phyloP scores from a whole-genome alignment of 805 yeast species.

The Wickerhamiella slavikovae region DNA sequence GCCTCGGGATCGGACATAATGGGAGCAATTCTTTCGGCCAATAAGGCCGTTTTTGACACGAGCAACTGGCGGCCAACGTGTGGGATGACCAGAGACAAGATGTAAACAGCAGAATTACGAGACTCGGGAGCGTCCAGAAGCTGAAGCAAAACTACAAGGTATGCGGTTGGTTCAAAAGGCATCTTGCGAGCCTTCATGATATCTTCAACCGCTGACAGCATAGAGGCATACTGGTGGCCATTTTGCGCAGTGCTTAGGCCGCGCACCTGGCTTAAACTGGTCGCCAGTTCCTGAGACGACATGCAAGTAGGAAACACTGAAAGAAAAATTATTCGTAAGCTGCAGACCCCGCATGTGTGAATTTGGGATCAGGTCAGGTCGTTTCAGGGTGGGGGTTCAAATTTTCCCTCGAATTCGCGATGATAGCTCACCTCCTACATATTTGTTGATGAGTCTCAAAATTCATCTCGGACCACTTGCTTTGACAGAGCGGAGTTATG shows the following conservation, averaged over 20 bases:
- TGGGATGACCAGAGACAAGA: conserved; percentile 63
- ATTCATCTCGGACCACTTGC: no score
- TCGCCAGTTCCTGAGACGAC: conserved; percentile 1
- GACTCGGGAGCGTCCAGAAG: conserved; percentile 59
- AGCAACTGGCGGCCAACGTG: conserved; percentile 49
- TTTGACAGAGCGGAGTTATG: no score
- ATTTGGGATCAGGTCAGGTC: no score
- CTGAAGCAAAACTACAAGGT: conserved; percentile 66
- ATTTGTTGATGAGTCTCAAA: no score
- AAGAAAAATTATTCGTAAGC: no score
- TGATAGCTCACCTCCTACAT: no score
- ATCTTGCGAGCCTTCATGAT: conserved; percentile 40
- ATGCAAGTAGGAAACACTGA: not conserved
- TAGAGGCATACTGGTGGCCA: conserved; percentile 34
- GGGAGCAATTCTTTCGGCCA: conserved; percentile 63
- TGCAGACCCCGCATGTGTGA: no score
- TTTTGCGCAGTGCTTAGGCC: conserved; percentile 7
- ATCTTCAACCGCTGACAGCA: conserved; percentile 79
- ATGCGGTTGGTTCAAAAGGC: conserved; percentile 37
- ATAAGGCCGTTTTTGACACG: conserved; percentile 54
- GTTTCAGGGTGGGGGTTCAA: no score
- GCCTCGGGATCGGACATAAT: conserved; percentile 46
- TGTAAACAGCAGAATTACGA: conserved; percentile 59
- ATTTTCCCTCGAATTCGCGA: no score
- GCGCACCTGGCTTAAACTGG: conserved; percentile 3